Base-by-base conservation (phyloP, 2,329 filamentous ascomycete species). In the Falciphora oryzae region DNA sequence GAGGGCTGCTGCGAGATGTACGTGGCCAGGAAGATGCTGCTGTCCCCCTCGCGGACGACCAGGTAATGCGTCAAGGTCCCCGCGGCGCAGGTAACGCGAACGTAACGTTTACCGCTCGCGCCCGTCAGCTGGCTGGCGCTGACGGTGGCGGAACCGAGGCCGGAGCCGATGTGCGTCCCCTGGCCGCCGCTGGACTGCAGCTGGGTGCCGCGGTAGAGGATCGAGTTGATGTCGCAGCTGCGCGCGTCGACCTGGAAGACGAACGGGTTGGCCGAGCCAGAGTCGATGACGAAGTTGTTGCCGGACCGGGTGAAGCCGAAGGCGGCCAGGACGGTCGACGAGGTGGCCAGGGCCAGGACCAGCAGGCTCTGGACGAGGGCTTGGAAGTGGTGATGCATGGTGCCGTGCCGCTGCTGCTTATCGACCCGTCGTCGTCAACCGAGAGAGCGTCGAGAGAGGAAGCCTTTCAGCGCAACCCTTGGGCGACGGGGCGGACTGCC, bases 11-110 rank as follows among this genome's bases (percentile, higher is more conserved):
- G 81, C 0, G 81, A 86, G 65, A 83, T 89, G 70, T 89, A 79
- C 2, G 87, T 89, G 7, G 83, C 85, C 78, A 87, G 81, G 71
- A 83, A 85, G 66, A 89, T 80, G 32, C 79, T 83, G 65, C 82
- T 79, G 63, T 87, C 83, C n/a, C 86, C 86, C 63, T 83, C 80
- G 65, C 80, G 81, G 16, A 86, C 82, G 6, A 89, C 82, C 68
- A 85, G 81, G 74, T 89, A 89, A 53, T 89, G 87, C 0, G 83
- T 89, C 65, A 89, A 74, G n/a, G 81, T 86, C 59, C 76, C 78
- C 0, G 85, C 85, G 11, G 78, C 80, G 70, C 85, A 88, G 18
- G 84, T 87, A 53, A 89, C 80, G 73, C 87, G 88, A 69, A 87
- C 81, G 70, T 85, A 86, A 62, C 75, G 76, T 67, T 38, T 62